Conservation (phyloP, 225 moss, liverwort and hornwort genomes). For the Thuidium tamariscinum region DNA sequence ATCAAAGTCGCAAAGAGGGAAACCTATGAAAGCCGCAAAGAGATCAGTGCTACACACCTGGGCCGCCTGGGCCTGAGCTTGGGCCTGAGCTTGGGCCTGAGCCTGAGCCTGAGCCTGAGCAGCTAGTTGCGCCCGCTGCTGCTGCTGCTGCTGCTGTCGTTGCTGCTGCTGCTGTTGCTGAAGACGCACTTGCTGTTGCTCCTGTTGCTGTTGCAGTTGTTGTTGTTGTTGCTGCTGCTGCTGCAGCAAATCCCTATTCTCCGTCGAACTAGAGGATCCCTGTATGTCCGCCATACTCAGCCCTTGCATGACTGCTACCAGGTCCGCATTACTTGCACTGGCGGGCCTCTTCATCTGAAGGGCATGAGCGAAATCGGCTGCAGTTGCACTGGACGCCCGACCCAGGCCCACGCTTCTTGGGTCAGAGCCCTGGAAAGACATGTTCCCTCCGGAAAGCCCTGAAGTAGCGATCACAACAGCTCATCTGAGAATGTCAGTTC, state of each 20-base stretch:
- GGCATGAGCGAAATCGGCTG: conserved; percentile 27
- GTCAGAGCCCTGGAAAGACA: conserved; percentile 32
- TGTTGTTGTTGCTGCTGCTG: conserved; percentile 38
- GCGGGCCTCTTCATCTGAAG: conserved; percentile 51
- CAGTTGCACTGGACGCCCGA: conserved; percentile 33
- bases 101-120: conserved; percentile 27
- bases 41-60: conserved; percentile 7
- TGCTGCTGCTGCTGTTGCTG: conserved; percentile 43
- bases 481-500: not conserved
- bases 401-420: conserved; percentile 10
- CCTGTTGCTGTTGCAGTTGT: conserved; percentile 49
- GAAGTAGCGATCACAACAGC: not conserved
- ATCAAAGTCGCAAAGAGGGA: too few relatives aligned
- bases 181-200: conserved; percentile 26
- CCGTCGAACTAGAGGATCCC: conserved; percentile 25
- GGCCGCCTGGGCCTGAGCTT: conserved; percentile 37
- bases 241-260: conserved; percentile 43
- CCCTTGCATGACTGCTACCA: conserved; percentile 71
- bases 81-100: conserved; percentile 20
- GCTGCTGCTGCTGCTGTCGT: conserved; percentile 19
- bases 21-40: not conserved
- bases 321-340: conserved; percentile 65
- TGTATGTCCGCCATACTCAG: conserved; percentile 64
- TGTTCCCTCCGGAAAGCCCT: conserved; percentile 29
- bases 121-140: conserved; percentile 36